phyloP scores from a whole-genome alignment of 2,329 filamentous ascomycete species.

The Remersonia thermophila region DNA sequence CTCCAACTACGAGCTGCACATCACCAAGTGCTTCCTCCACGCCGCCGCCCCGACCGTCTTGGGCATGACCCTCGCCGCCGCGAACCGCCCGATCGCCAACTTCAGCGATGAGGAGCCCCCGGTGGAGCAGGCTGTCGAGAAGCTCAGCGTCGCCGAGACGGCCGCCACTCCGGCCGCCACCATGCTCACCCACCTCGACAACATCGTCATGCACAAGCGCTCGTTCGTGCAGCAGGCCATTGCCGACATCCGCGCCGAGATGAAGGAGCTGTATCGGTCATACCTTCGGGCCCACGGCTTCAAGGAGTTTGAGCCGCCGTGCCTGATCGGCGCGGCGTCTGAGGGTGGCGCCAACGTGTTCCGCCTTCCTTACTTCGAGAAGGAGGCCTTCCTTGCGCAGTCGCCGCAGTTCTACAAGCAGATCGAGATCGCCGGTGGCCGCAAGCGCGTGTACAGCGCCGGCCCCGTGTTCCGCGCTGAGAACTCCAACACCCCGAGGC shows the following conservation, averaged over 20 bases:
- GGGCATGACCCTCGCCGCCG: conserved; percentile 43
- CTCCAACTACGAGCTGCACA: conserved; percentile 71
- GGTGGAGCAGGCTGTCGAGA: conserved; percentile 22
- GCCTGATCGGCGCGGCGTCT: conserved; percentile 77
- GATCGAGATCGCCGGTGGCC: conserved; percentile 66
- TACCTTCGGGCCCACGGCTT: conserved; percentile 68
- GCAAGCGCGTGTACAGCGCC: conserved; percentile 66
- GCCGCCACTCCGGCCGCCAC: conserved; percentile 56
- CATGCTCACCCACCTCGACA: conserved; percentile 77
- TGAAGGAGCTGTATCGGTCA: conserved; percentile 28
- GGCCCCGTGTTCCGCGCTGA: conserved; percentile 79
- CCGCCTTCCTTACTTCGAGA: conserved; percentile 76
- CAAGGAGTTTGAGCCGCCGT: conserved; percentile 77
- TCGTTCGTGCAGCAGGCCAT: conserved; percentile 86
- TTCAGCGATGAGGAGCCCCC: conserved; percentile 45
- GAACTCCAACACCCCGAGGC: conserved; percentile 70
- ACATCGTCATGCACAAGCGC: conserved; percentile 84
- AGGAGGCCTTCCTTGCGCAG: conserved; percentile 56
- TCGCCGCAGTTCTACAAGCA: conserved; percentile 80
- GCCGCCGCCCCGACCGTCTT: conserved; percentile 47
- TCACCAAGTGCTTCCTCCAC: conserved; percentile 72
- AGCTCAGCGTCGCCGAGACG: conserved; percentile 22
- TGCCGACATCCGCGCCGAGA: conserved; percentile 34
- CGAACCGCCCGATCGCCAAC: conserved; percentile 43
- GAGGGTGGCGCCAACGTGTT: conserved; percentile 94